A percentile compares a stretch with the other conserved stretches of the same genome.
Conservation (phyloP, 2,329 filamentous ascomycete genomes). For the Lachnellula hyalina region DNA sequence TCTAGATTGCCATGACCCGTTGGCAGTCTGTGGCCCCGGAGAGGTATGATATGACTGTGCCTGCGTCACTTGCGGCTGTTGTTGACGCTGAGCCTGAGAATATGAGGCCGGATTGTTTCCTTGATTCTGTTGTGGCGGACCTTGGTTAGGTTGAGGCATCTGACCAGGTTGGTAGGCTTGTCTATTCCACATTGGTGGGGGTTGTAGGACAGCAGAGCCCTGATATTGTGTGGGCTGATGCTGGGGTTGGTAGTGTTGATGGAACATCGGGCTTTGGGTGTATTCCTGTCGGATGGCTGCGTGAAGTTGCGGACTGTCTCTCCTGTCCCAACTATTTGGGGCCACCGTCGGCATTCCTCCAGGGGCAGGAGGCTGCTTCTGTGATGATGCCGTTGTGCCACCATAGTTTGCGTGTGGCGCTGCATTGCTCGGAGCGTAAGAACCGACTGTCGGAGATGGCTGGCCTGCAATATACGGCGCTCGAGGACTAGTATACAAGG, state of each 20-base stretch:
- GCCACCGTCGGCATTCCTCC: constrained; percentile 3
- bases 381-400: constrained; percentile 1
- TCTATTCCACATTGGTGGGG: constrained; percentile 19
- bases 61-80: not conserved
- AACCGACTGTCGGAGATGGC: not conserved
- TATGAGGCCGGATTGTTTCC: not conserved
- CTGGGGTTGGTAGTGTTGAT: constrained; percentile 19
- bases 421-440: constrained; percentile 2
- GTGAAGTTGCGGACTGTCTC: constrained; percentile 28
- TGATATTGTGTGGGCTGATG: constrained; percentile 12
- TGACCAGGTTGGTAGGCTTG: constrained; percentile 10
- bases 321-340: constrained; percentile 24
- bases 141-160: constrained; percentile 3
- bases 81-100: constrained; percentile 3
- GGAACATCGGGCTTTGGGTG: constrained; percentile 17
- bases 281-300: constrained; percentile 36
- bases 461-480: constrained; percentile 11
- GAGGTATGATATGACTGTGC: not conserved
- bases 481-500: constrained; percentile 4
- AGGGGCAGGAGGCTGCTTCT: constrained; percentile 12
- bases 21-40: not conserved
- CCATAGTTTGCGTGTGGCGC: constrained; percentile 5
- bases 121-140: not conserved
- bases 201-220: constrained; percentile 14
- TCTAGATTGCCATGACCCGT: constrained; percentile 1